Evolutionary conservation across 345 rosid species (phyloP).

Genomic region (Lepidium sativum): DNA sequence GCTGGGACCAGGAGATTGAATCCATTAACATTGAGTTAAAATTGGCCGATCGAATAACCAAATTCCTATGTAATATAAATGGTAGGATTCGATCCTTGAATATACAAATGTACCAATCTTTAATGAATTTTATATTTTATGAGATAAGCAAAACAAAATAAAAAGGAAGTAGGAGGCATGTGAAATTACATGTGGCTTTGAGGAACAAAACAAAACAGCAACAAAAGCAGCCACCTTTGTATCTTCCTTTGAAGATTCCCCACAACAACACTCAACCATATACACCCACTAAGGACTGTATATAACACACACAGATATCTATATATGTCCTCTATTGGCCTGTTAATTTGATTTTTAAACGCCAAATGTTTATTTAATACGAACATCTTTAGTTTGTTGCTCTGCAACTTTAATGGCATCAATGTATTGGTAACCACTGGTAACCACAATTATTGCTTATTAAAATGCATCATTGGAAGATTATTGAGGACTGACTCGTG

Average conservation of each 20-base stretch:
- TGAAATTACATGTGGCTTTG: slow-evolving; percentile 22
- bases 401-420: neutral
- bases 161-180: neutral
- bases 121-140: too few species aligned
- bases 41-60: too few species aligned
- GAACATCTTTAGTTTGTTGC: neutral
- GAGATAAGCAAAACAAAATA: neutral
- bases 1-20: too few species aligned
- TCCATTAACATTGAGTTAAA: too few species aligned
- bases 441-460: neutral
- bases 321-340: neutral
- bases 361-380: neutral
- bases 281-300: neutral
- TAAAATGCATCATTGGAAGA: slow-evolving; percentile 7
- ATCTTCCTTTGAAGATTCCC: slow-evolving; percentile 23
- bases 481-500: slow-evolving; percentile 2
- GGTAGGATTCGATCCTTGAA: too few species aligned
- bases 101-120: too few species aligned
- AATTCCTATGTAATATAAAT: too few species aligned
- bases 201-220: slow-evolving; percentile 10
- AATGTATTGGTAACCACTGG: neutral
- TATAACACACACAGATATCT: neutral
- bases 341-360: neutral
- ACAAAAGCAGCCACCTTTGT: slow-evolving; percentile 24
- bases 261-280: slow-evolving; percentile 21